Evolutionary conservation across 2,329 filamentous ascomycete genomes (phyloP), one percentile per base, ranked within the genome.

Genomic region (Triangularia verruculosa): DNA sequence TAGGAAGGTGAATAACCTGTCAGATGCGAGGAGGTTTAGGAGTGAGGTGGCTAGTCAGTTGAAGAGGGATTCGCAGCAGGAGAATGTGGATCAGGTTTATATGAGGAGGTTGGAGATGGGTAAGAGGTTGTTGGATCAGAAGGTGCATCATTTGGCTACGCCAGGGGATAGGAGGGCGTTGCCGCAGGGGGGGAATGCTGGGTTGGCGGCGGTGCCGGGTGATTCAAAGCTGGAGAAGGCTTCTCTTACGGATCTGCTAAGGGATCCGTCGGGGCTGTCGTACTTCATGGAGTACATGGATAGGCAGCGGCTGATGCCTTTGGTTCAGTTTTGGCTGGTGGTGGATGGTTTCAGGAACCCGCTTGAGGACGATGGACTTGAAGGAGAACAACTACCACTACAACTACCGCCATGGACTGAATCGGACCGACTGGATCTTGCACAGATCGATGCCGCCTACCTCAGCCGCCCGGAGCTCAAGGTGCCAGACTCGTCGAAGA

Each of bases 251-350:
- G 93, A 98, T 68, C 83, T 99, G n/a, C 82, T 99, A 63, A 90
- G 93, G 69, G 93, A 96, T 75, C 86, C 95, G 2, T 90, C 94
- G 1, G 94, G 92, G 0, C 82, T 99, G 8, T 98, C 95, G 2
- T 99, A 97, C 74, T 98, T 99, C 78, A 99, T 99, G 95, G 95
- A 99, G 74, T 98, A 93, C 72, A 99, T 99, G 95, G 95, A 99
- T 74, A 88, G 95, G 51, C 90, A 93, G 73, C 84, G 85, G 15
- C 82, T 94, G 25, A 94, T 98, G 89, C 85, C 90, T 13, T 79
- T 97, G 55, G 93, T 99, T 5, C 95, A 99, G 72, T 99, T 98
- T 76, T 99, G 94, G 93, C 88, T 99, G 47, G 95, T 98, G 2
- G 95, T 98, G 5, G 95, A 99, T 77, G 94, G 95, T 0, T 92